These are phyloP conservation scores for Fusarium cicatricum DNA, from an alignment of 2,329 filamentous ascomycete genomes.

Conservation along the genomic window DNA sequence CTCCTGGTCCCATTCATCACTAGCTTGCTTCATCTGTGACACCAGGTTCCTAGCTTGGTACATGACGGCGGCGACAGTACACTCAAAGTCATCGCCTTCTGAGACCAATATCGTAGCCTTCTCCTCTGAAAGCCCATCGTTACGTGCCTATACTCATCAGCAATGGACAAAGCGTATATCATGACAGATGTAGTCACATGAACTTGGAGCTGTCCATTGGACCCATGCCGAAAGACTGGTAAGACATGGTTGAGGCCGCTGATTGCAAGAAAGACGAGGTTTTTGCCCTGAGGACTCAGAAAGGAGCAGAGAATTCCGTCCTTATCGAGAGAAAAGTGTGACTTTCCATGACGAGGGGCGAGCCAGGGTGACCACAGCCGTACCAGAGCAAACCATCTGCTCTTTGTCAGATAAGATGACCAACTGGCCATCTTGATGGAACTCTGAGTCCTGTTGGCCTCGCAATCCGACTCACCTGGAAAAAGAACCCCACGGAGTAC, in stretches of 20 bases:
- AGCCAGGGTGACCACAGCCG: constrained; percentile 86
- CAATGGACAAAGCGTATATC: neutral
- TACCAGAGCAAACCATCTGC: constrained; percentile 82
- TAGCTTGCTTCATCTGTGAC: constrained; percentile 51
- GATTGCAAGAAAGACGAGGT: constrained; percentile 80
- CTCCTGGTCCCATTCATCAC: constrained; percentile 56
- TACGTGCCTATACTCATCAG: constrained; percentile 60
- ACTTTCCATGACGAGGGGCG: constrained; percentile 82
- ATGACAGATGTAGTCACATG: constrained; percentile 54
- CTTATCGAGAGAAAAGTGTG: constrained; percentile 73
- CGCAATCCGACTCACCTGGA: constrained; percentile 54
- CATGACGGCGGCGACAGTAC: constrained; percentile 80
- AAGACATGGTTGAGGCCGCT: constrained; percentile 77
- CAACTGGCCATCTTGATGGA: too few species aligned
- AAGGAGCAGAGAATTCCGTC: constrained; percentile 84
- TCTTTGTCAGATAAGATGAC: constrained; percentile 9
- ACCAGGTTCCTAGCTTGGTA: constrained; percentile 78
- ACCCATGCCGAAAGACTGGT: constrained; percentile 72
- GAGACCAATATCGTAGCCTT: constrained; percentile 73
- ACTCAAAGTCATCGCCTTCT: constrained; percentile 75
- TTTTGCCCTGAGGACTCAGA: constrained; percentile 73
- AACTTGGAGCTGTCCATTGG: constrained; percentile 71
- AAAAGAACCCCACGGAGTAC: constrained; percentile 66
- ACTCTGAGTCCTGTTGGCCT: neutral
- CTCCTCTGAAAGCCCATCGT: constrained; percentile 68